Evolutionary conservation across 2,329 filamentous ascomycete species (phyloP), one percentile per base, ranked within the genome.

Genomic region (Microdochium trichocladiopsis): DNA sequence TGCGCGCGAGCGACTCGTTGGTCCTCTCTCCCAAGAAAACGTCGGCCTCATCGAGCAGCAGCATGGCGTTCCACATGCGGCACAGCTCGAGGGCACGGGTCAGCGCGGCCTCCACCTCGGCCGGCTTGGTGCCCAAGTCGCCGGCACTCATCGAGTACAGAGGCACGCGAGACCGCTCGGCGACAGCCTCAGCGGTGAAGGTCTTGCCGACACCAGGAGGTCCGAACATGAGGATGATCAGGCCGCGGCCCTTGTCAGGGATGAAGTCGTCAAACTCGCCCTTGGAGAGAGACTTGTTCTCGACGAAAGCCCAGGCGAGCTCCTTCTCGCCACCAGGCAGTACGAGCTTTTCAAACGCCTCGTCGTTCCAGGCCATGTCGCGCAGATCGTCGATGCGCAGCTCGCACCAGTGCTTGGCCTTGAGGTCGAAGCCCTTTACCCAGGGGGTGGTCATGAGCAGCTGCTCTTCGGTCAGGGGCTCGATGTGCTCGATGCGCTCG

Each of bases 1-100:
- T 62, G 11, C 59, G 57, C 63, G 91, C 86, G 50, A 95, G 86
- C 60, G 95, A 89, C 57, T 90, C 85, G 25, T 53, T 31, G 50
- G 54, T 57, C 8, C 74, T 68, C 24, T 65, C 59, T 56, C 74
- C 71, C 3, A 68, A 58, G 53, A 66, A 67, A 12, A 66, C 58
- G 51, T 68, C 66, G 28, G 62, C 62, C 56, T 68, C 65, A 51
- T 68, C 64, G 33, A 66, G 59, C 14, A 68, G 57, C 9, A 69
- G 55, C 25, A 70, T 61, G 0, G 65, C 64, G 21, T 64, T 65
- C 66, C 73, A 76, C 4, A 67, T 67, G 1, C 65, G 63, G 8
- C 72, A 70, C 21, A 76, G 67, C 52, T 74, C 67, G 50, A 77
- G 63, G 31, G 73, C 55, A 2, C 51, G 48, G 2, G 22, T 52